Percentiles rank a stretch among this genome's conserved stretches.
phyloP scores from a whole-genome alignment of 73 alveolate species.

The Paramecium primaurelia region DNA sequence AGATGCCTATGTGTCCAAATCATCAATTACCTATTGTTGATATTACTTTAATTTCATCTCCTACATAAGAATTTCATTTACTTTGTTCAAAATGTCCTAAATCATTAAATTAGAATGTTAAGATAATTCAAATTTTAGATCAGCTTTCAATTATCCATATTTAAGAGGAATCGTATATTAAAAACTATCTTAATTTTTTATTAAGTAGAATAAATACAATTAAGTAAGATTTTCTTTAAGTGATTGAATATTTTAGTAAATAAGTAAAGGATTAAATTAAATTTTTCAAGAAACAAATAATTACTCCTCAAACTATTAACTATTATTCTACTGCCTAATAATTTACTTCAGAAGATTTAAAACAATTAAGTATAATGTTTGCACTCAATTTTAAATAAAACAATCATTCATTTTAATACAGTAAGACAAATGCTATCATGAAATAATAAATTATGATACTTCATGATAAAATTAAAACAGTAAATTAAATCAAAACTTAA shows the following conservation, averaged over 20 bases:
- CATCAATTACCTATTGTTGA: background rate
- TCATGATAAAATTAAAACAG: background rate
- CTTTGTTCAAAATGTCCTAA: background rate
- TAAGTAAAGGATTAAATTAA: background rate
- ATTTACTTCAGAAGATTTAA: background rate
- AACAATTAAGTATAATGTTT: background rate
- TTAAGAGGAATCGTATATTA: background rate
- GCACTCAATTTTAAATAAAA: background rate
- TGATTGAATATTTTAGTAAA: background rate
- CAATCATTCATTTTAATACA: background rate
- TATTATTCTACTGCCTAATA: background rate
- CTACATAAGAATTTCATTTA: background rate
- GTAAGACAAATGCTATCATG: background rate
- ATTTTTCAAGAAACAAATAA: background rate
- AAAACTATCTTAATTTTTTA: background rate
- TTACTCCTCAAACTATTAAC: background rate
- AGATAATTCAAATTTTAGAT: background rate
- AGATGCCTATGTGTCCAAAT: background rate
- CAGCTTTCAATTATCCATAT: background rate
- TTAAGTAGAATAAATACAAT: background rate
- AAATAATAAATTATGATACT: background rate
- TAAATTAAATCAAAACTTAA: background rate
- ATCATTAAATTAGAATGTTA: background rate
- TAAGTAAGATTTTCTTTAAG: background rate
- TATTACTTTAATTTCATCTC: background rate